Percentiles rank a stretch among this genome's conserved stretches.
Conservation (phyloP, 2,329 filamentous ascomycete species). For the Colletotrichum paranaense region DNA sequence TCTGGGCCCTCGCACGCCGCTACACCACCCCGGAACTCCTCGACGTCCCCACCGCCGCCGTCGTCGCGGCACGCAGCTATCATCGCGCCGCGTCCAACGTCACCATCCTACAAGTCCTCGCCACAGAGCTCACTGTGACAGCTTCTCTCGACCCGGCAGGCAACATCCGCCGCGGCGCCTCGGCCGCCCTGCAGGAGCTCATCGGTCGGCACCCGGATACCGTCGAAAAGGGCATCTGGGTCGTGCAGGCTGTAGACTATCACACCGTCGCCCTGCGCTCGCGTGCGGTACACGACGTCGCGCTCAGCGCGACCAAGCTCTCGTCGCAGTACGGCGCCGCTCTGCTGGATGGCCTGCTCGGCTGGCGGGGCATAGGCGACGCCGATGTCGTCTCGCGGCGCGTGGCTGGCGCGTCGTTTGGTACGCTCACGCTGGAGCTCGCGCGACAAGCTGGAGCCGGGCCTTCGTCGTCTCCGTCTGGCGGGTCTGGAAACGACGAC, state of each 20-base stretch:
- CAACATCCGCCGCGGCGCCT: constrained; percentile 92
- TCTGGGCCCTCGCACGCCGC: constrained; percentile 90
- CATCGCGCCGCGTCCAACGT: constrained; percentile 44
- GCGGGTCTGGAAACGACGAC: constrained; percentile 23
- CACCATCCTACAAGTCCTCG: constrained; percentile 80
- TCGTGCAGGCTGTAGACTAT: constrained; percentile 94
- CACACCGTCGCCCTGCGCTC: constrained; percentile 90
- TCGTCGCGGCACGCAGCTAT: constrained; percentile 51
- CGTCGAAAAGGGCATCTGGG: constrained; percentile 81
- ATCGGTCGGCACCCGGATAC: constrained; percentile 92
- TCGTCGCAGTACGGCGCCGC: constrained; percentile 76
- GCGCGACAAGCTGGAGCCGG: constrained; percentile 36
- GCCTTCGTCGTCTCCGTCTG: background rate
- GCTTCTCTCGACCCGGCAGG: constrained; percentile 90
- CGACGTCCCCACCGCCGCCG: constrained; percentile 63
- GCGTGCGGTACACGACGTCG: constrained; percentile 83
- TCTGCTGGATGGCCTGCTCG: constrained; percentile 76
- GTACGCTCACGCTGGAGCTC: constrained; percentile 61
- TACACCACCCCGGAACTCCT: constrained; percentile 85
- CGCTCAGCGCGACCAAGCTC: constrained; percentile 74
- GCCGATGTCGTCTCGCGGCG: constrained; percentile 79
- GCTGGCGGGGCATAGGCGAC: constrained; percentile 91
- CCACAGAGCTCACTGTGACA: constrained; percentile 82
- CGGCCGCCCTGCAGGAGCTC: constrained; percentile 92
- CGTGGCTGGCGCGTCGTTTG: constrained; percentile 77